Conservation (phyloP, 495 filamentous ascomycete genomes). For the Pseudoneurospora amorphoporcata region DNA sequence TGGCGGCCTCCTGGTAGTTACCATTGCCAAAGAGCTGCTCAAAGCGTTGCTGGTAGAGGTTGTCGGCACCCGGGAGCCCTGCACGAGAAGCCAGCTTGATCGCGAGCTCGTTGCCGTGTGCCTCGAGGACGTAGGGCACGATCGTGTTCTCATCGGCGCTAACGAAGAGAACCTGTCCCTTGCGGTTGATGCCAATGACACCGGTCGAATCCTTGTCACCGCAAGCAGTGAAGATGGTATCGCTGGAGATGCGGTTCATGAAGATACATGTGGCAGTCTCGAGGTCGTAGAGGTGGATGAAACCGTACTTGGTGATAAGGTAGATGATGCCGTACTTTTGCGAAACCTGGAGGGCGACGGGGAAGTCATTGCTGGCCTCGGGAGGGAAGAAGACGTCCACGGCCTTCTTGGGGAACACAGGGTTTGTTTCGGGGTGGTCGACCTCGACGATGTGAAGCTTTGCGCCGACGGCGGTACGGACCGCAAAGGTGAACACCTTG, state of each 20-base stretch:
- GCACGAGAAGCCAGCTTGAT: constrained; percentile 93
- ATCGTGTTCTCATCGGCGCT: constrained; percentile 83
- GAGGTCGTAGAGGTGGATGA: constrained; percentile 96
- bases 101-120: constrained; percentile 81
- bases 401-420: constrained; percentile 82
- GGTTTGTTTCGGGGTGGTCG: constrained; percentile 82
- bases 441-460: constrained; percentile 98
- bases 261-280: constrained; percentile 97
- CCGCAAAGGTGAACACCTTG: constrained; percentile 93
- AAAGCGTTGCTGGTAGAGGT: constrained; percentile 88
- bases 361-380: constrained; percentile 93
- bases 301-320: constrained; percentile 96
- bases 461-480: constrained; percentile 73
- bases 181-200: constrained; percentile 91
- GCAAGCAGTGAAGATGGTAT: constrained; percentile 95
- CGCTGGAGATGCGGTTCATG: constrained; percentile 99
- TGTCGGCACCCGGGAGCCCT: constrained; percentile 88
- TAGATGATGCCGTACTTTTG: constrained; percentile 92
- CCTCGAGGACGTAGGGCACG: constrained; percentile 88
- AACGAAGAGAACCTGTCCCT: constrained; percentile 91
- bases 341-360: constrained; percentile 95
- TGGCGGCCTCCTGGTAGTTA: constrained; percentile 80
- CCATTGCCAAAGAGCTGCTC: constrained; percentile 67
- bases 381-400: constrained; percentile 96
- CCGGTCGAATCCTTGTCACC: constrained; percentile 74